Conservation (phyloP, 805 yeast species). For the Brettanomyces custersianus region DNA sequence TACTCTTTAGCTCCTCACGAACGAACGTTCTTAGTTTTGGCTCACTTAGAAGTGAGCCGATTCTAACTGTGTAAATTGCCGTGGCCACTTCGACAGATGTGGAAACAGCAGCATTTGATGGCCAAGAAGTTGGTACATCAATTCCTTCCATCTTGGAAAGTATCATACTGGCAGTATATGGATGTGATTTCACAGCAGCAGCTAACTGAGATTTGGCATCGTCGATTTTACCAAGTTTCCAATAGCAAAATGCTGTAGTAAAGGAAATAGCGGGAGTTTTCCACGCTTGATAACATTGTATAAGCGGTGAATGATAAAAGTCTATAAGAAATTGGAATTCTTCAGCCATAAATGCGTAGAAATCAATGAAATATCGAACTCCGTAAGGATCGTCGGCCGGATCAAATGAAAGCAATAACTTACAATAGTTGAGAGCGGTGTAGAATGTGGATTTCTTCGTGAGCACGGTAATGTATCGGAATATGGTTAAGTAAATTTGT, state of each 20-base stretch:
- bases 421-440: constrained; percentile 73
- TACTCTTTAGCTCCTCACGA: constrained; percentile 8
- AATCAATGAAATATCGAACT: constrained; percentile 74
- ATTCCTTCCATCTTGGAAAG: constrained; percentile 37
- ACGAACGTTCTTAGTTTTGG: constrained; percentile 34
- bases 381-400: constrained; percentile 84
- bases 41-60: constrained; percentile 46
- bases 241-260: constrained; percentile 56
- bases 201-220: constrained; percentile 41
- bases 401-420: constrained; percentile 52
- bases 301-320: constrained; percentile 46
- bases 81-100: constrained; percentile 33
- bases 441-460: constrained; percentile 70
- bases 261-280: constrained; percentile 63
- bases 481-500: constrained; percentile 64
- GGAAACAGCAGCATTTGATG: constrained; percentile 3
- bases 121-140: background rate
- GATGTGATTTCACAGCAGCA: constrained; percentile 46
- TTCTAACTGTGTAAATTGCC: constrained; percentile 53
- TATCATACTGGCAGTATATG: constrained; percentile 45
- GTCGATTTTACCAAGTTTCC: constrained; percentile 27
- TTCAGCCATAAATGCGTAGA: constrained; percentile 57
- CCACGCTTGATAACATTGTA: constrained; percentile 55
- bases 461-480: constrained; percentile 60
- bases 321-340: constrained; percentile 56